Conservation (phyloP, 1,139 yeast genomes). For the Hemisphaericaspora lyxosophila region DNA sequence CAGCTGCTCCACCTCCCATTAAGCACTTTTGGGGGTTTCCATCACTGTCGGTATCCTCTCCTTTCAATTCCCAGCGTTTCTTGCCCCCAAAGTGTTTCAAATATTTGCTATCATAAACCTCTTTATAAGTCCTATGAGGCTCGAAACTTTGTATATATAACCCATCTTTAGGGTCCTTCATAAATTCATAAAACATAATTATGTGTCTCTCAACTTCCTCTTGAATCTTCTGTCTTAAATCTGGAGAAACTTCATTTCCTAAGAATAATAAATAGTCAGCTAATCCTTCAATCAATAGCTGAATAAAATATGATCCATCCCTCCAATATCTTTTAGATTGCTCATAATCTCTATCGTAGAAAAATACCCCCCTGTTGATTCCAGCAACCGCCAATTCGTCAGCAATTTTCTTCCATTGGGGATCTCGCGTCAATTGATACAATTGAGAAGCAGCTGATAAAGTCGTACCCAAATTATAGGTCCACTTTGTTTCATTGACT, state of each 20-base stretch:
- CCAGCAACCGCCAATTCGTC: constrained; percentile 61
- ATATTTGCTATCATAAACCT: constrained; percentile 50
- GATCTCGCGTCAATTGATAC: constrained; percentile 52
- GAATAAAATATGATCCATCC: constrained; percentile 64
- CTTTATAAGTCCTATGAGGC: constrained; percentile 54
- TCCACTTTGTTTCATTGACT: constrained; percentile 57
- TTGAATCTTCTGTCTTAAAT: constrained; percentile 34
- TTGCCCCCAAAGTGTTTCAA: constrained; percentile 55
- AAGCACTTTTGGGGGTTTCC: constrained; percentile 52
- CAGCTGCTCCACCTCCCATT: constrained; percentile 68
- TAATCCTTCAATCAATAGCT: constrained; percentile 64
- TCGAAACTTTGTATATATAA: constrained; percentile 63
- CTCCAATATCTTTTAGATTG: constrained; percentile 61
- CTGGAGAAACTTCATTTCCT: constrained; percentile 46
- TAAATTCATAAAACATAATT: constrained; percentile 54
- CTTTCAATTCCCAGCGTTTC: constrained; percentile 52
- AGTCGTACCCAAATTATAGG: constrained; percentile 71
- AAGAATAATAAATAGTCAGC: constrained; percentile 61
- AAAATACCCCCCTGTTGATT: constrained; percentile 53
- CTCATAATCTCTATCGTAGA: constrained; percentile 67
- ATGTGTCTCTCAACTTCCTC: constrained; percentile 52
- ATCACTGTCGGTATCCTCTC: constrained; percentile 42
- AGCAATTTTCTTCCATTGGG: constrained; percentile 57
- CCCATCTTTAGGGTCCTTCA: constrained; percentile 60
- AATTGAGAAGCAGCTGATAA: constrained; percentile 55